Evolutionary conservation across 1,284 basidiomycete species (phyloP).

Genomic region (Pholiota adiposa): DNA sequence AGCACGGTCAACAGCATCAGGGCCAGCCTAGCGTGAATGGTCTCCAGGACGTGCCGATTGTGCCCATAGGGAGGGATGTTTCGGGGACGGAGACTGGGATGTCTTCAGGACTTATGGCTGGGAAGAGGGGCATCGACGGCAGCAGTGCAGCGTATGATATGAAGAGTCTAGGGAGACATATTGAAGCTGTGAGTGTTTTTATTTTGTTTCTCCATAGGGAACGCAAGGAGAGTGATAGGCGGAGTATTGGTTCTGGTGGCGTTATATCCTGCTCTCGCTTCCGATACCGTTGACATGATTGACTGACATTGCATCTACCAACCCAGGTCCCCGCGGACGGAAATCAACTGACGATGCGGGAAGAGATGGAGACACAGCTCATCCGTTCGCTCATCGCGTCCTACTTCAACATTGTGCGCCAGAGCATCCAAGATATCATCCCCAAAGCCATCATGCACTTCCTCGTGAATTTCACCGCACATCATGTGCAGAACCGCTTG

Average conservation of each 20-base stretch:
- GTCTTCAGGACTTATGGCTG: slow-evolving; percentile 64
- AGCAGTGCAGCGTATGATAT: slow-evolving; percentile 94
- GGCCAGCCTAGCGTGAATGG: slow-evolving; percentile 19
- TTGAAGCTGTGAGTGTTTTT: slow-evolving; percentile 77
- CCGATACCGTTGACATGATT: slow-evolving; percentile 4
- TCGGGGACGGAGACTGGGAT: slow-evolving; percentile 54
- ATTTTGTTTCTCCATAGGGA: not conserved
- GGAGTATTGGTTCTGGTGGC: not conserved
- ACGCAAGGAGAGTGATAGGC: not conserved
- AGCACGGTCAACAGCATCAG: slow-evolving; percentile 15
- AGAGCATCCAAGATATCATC: slow-evolving; percentile 95
- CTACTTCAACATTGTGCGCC: slow-evolving; percentile 96
- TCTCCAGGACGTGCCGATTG: slow-evolving; percentile 27
- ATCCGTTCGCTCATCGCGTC: slow-evolving; percentile 94
- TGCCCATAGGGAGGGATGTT: slow-evolving; percentile 63
- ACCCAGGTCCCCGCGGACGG: slow-evolving; percentile 63
- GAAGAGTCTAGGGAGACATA: slow-evolving; percentile 97
- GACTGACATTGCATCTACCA: not conserved
- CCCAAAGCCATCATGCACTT: slow-evolving; percentile 98
- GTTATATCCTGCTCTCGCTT: not conserved
- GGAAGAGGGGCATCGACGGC: slow-evolving; percentile 71
- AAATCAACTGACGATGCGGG: slow-evolving; percentile 70
- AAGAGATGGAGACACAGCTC: slow-evolving; percentile 96
- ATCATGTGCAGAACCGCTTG: slow-evolving; percentile 95
- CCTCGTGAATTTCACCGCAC: slow-evolving; percentile 95